phyloP scores from a whole-genome alignment of 148 eudicot species.

The Diospyros kaki region DNA sequence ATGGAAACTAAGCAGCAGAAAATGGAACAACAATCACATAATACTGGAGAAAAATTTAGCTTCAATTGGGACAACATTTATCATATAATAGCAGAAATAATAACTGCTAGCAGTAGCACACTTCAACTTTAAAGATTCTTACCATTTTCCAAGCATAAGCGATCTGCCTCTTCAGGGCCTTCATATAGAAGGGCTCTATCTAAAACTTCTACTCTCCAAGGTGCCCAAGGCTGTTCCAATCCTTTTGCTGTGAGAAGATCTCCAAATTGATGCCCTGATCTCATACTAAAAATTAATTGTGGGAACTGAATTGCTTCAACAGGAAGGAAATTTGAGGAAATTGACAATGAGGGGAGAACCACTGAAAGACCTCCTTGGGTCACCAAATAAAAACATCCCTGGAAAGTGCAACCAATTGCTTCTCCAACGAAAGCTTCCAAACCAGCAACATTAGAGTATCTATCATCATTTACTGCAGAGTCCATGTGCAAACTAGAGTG shows the following conservation, averaged over 20 bases:
- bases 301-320: constrained; percentile 50
- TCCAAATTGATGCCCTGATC: constrained; percentile 23
- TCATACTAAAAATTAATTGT: constrained; percentile 19
- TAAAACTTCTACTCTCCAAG: constrained; percentile 81
- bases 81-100: neutral
- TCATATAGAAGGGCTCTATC: constrained; percentile 77
- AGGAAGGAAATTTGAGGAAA: constrained; percentile 57
- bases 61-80: constrained; percentile 4
- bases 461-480: constrained; percentile 42
- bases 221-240: constrained; percentile 40
- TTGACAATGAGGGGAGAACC: constrained; percentile 75
- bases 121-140: constrained; percentile 14
- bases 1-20: neutral
- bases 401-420: constrained; percentile 71
- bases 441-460: constrained; percentile 30
- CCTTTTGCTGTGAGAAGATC: constrained; percentile 26
- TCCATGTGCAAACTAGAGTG: constrained; percentile 53
- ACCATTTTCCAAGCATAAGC: constrained; percentile 84
- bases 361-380: constrained; percentile 66
- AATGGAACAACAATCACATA: constrained; percentile 11
- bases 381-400: constrained; percentile 80
- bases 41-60: neutral
- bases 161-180: constrained; percentile 86
- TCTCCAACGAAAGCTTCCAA: constrained; percentile 45
- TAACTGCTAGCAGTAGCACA: neutral